A percentile compares a stretch with the other conserved stretches of the same genome.
Evolutionary conservation across 1,139 yeast species (phyloP).

Genomic region (Blastobotrys niveus): DNA sequence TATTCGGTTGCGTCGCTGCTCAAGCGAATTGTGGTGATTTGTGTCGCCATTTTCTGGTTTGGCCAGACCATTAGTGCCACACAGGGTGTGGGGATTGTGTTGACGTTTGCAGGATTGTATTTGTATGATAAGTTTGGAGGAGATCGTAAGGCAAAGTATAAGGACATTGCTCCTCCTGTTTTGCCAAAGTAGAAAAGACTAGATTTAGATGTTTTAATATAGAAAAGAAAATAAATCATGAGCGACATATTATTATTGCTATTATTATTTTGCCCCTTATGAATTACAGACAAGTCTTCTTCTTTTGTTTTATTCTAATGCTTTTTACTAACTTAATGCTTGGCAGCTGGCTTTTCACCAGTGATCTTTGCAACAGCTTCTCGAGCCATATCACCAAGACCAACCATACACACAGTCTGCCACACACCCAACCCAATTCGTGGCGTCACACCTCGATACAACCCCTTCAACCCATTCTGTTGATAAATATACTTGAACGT

Average conservation of each 20-base stretch:
- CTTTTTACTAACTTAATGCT: slow-evolving; percentile 31
- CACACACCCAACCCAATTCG: slow-evolving; percentile 94
- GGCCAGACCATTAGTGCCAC: slow-evolving; percentile 45
- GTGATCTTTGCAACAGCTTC: slow-evolving; percentile 55
- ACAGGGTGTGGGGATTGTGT: slow-evolving; percentile 64
- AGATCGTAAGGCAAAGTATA: slow-evolving; percentile 23
- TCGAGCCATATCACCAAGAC: slow-evolving; percentile 90
- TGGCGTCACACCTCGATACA: slow-evolving; percentile 95
- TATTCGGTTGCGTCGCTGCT: slow-evolving; percentile 86
- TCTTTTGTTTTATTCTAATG: background rate
- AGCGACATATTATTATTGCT: background rate
- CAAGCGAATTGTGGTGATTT: slow-evolving; percentile 79
- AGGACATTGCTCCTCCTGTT: slow-evolving; percentile 8
- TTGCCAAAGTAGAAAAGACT: slow-evolving; percentile 21
- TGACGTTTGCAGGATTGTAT: slow-evolving; percentile 60
- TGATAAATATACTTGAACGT: slow-evolving; percentile 79
- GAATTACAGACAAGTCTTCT: too few relatives aligned
- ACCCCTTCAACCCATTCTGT: slow-evolving; percentile 80
- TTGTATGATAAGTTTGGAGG: slow-evolving; percentile 73
- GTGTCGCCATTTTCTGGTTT: slow-evolving; percentile 74
- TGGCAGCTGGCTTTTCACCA: slow-evolving; percentile 48
- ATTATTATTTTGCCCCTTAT: background rate
- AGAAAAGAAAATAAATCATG: background rate
- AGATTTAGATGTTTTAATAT: too few relatives aligned
- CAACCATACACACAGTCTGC: slow-evolving; percentile 99